Evolutionary conservation across 2,329 filamentous ascomycete genomes (phyloP).

Genomic region (Domatiomyces catenatus): DNA sequence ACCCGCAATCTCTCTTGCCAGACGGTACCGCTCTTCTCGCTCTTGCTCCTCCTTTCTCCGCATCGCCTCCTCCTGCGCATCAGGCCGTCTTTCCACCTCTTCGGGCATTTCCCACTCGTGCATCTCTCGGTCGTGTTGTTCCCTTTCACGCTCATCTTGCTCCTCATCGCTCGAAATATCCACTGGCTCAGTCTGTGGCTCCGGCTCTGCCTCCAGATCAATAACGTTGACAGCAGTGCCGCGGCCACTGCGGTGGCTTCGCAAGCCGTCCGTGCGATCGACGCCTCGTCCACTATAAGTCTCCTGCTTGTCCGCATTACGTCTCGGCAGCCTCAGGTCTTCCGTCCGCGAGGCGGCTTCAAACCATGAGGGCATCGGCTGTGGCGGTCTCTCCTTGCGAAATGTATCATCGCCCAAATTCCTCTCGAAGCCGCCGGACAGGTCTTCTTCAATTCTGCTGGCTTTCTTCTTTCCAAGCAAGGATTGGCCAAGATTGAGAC

Average conservation of each 20-base stretch:
- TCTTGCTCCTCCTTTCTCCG: constrained; percentile 22
- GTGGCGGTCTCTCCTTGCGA: constrained; percentile 19
- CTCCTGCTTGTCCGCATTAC: constrained; percentile 10
- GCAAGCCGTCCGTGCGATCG: constrained; percentile 11
- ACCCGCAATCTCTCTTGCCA: constrained; percentile 15
- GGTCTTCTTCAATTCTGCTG: constrained; percentile 37
- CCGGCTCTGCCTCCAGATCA: constrained; percentile 23
- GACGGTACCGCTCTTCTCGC: constrained; percentile 27
- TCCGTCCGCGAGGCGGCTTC: constrained; percentile 21
- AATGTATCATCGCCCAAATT: constrained; percentile 21
- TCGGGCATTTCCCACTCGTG: constrained; percentile 21
- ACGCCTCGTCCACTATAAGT: constrained; percentile 2
- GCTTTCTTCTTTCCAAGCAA: constrained; percentile 37
- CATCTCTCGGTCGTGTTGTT: constrained; percentile 3
- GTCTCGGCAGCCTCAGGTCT: constrained; percentile 10
- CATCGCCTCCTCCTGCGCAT: constrained; percentile 18
- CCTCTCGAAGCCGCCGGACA: constrained; percentile 52
- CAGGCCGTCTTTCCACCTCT: constrained; percentile 21
- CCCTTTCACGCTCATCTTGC: constrained; percentile 4
- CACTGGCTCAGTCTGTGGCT: constrained; percentile 13
- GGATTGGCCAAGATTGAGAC: constrained; percentile 52
- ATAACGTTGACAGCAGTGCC: constrained; percentile 22
- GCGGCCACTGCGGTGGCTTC: constrained; percentile 15
- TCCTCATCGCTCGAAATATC: constrained; percentile 17
- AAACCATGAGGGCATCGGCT: constrained; percentile 34